Percentiles rank a stretch among this genome's conserved stretches.
Evolutionary conservation across 495 filamentous ascomycete genomes (phyloP).

Genomic region (Trichoderma reesei): DNA sequence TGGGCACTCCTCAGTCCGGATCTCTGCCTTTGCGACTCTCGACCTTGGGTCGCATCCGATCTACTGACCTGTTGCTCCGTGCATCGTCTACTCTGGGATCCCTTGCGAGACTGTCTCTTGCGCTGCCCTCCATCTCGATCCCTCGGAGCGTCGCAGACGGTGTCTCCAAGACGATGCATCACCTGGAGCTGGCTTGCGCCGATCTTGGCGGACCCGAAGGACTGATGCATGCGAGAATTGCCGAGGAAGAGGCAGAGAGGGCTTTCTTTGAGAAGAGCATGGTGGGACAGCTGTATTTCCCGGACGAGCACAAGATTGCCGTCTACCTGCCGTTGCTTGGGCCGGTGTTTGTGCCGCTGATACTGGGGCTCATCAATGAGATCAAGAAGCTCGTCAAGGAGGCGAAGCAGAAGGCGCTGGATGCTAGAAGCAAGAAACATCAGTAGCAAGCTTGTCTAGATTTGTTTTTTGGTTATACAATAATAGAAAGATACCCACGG

Average conservation of each 20-base stretch:
- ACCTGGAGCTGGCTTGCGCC: conserved; percentile 66
- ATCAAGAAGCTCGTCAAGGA: conserved; percentile 46
- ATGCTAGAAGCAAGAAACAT: conserved; percentile 22
- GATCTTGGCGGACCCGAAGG: conserved; percentile 51
- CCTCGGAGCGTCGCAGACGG: conserved; percentile 77
- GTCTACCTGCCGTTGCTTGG: conserved; percentile 89
- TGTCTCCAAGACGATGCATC: conserved; percentile 67
- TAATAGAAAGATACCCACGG: conserved; percentile 6
- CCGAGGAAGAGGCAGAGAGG: conserved; percentile 80
- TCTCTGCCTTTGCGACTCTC: conserved; percentile 74
- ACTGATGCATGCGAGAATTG: conserved; percentile 69
- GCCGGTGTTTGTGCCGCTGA: conserved; percentile 80
- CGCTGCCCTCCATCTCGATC: conserved; percentile 83
- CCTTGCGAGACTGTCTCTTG: conserved; percentile 72
- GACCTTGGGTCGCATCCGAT: conserved; percentile 71
- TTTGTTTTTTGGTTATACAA: not conserved
- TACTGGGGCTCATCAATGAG: conserved; percentile 78
- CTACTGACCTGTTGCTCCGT: conserved; percentile 77
- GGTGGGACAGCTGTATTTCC: conserved; percentile 96
- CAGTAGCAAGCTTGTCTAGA: conserved; percentile 12
- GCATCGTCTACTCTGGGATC: conserved; percentile 92
- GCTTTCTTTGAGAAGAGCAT: conserved; percentile 99
- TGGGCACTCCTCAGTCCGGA: conserved; percentile 75
- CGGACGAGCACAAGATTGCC: conserved; percentile 97
- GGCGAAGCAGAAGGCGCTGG: conserved; percentile 26